phyloP scores from a whole-genome alignment of 768 basidiomycete genomes.

The Kwoniella dendrophila region DNA sequence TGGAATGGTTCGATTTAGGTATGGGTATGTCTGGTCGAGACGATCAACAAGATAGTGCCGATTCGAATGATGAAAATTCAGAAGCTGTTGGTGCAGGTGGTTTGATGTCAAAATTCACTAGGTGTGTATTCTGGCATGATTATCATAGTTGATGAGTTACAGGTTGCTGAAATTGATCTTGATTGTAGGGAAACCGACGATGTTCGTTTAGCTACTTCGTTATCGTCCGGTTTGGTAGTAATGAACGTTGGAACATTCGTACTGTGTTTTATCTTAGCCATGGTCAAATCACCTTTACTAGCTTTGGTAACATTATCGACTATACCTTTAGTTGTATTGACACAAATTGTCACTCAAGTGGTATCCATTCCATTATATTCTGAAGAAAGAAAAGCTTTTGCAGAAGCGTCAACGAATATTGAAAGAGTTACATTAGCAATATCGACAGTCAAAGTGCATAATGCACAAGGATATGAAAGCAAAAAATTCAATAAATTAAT shows the following conservation, averaged over 20 bases:
- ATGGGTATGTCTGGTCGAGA: conserved; percentile 59
- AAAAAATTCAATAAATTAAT: conserved; percentile 62
- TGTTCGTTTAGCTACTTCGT: conserved; percentile 78
- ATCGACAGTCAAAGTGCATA: conserved; percentile 89
- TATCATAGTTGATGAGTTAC: neutral
- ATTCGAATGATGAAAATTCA: conserved; percentile 58
- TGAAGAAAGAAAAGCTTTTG: conserved; percentile 68
- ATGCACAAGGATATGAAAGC: conserved; percentile 67
- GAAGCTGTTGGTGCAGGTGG: conserved; percentile 78
- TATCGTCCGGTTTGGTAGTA: conserved; percentile 73
- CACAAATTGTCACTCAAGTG: conserved; percentile 74
- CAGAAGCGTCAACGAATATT: conserved; percentile 73
- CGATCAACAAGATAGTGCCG: conserved; percentile 10
- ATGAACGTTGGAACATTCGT: conserved; percentile 80
- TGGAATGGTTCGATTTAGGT: conserved; percentile 89
- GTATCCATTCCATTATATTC: conserved; percentile 69
- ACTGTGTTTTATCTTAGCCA: conserved; percentile 78
- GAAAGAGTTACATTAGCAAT: conserved; percentile 75
- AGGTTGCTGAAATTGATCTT: neutral
- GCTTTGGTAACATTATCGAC: conserved; percentile 90
- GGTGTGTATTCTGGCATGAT: conserved; percentile 58
- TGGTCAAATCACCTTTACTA: conserved; percentile 75
- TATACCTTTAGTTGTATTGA: conserved; percentile 76
- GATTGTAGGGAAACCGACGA: conserved; percentile 84
- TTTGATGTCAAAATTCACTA: conserved; percentile 88